Evolutionary conservation across 176 grass and related monocot genomes (phyloP).

Genomic region (Bothriochloa decipiens): DNA sequence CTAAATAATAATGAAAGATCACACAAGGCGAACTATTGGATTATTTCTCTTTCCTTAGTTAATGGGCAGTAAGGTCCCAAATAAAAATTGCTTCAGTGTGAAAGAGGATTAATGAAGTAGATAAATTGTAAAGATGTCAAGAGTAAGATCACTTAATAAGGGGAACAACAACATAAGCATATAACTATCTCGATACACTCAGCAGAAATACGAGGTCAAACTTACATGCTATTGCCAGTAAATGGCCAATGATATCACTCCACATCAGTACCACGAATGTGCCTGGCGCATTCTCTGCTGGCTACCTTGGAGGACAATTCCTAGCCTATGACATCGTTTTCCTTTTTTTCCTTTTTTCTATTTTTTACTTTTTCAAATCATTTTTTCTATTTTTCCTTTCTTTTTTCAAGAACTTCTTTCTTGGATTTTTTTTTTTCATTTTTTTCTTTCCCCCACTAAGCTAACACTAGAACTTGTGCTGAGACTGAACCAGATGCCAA

Average conservation of each 20-base stretch:
- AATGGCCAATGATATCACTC: constrained; percentile 46
- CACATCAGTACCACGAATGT: constrained; percentile 44
- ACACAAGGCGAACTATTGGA: background rate
- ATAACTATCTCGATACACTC: constrained; percentile 13
- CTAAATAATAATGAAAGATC: background rate
- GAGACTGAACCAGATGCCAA: constrained; percentile 47
- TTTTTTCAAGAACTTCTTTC: constrained; percentile 14
- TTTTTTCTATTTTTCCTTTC: constrained; percentile 20
- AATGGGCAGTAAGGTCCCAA: background rate
- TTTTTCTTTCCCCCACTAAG: constrained; percentile 45
- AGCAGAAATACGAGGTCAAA: constrained; percentile 41
- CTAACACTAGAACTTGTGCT: constrained; percentile 54
- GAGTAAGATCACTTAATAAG: background rate
- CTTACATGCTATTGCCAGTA: constrained; percentile 62
- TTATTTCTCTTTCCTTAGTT: background rate
- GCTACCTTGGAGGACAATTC: constrained; percentile 28
- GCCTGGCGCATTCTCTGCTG: constrained; percentile 45
- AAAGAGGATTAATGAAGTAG: background rate
- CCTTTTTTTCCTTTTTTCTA: background rate
- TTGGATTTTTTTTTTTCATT: background rate
- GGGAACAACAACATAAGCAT: constrained; percentile 24
- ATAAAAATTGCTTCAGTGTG: background rate
- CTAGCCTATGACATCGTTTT: constrained; percentile 37
- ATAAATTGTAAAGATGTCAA: background rate
- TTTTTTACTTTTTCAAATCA: constrained; percentile 28